Conservation (phyloP, 331 rosid species). For the Pyrus hybrid region DNA sequence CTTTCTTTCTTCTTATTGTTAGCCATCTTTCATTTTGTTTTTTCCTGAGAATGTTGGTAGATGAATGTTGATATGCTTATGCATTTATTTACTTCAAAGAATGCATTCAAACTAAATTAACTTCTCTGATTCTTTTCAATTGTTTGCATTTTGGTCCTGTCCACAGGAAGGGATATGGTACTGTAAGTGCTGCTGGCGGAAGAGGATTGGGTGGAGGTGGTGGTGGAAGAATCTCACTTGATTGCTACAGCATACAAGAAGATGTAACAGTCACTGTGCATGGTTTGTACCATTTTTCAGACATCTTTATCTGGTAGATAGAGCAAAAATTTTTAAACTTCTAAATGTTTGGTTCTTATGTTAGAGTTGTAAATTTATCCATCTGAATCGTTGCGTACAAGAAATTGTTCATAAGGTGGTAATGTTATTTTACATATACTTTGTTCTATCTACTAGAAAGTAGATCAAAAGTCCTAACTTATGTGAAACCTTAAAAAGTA, state of each 20-base stretch:
- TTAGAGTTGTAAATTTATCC: not conserved
- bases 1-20: not conserved
- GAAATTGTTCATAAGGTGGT: not conserved
- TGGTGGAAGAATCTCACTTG: slow-evolving; percentile 96
- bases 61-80: not conserved
- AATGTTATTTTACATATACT: not conserved
- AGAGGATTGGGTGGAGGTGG: slow-evolving; percentile 99
- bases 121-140: not conserved
- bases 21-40: not conserved
- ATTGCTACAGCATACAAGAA: slow-evolving; percentile 96
- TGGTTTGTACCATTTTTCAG: slow-evolving; percentile 40
- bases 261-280: slow-evolving; percentile 73
- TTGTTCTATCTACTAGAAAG: not conserved
- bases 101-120: not conserved
- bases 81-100: not conserved
- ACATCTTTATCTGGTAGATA: slow-evolving; percentile 15
- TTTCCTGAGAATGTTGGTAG: not conserved
- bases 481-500: not conserved
- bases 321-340: not conserved
- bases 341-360: slow-evolving; percentile 8
- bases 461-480: not conserved
- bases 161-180: slow-evolving; percentile 88
- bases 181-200: slow-evolving; percentile 94
- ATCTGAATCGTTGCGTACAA: not conserved
- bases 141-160: slow-evolving; percentile 13